Conservation (phyloP, 345 rosid genomes). For the Moringa oleifera region DNA sequence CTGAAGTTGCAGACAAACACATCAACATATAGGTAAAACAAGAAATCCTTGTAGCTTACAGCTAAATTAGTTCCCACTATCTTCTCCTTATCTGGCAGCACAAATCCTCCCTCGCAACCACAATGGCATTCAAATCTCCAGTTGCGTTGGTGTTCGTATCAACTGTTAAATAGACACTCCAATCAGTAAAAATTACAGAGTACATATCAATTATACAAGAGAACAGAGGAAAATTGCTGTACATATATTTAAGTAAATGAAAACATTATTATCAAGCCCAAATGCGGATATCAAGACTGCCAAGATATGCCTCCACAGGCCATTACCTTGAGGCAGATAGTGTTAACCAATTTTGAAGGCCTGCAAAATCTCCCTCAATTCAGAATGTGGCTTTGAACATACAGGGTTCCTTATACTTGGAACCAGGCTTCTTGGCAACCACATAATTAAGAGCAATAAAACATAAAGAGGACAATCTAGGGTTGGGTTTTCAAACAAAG, state of each 20-base stretch:
- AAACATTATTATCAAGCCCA: constrained; percentile 21
- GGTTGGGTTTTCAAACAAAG: background rate
- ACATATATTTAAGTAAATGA: constrained; percentile 2
- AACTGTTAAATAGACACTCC: constrained; percentile 16
- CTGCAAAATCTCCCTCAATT: constrained; percentile 18
- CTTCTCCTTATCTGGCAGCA: constrained; percentile 14
- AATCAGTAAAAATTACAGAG: background rate
- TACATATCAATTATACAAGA: background rate
- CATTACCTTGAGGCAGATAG: constrained; percentile 26
- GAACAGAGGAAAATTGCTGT: background rate
- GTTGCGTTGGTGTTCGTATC: background rate
- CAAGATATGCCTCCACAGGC: constrained; percentile 21
- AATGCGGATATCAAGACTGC: constrained; percentile 20
- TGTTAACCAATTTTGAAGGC: constrained; percentile 21
- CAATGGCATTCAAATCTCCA: background rate
- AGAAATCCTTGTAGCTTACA: constrained; percentile 15
- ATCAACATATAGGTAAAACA: too few relatives aligned
- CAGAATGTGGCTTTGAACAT: constrained; percentile 11
- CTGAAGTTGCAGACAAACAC: too few relatives aligned
- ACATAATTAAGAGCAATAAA: constrained; percentile 5
- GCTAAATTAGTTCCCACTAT: constrained; percentile 20
- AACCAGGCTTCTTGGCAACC: constrained; percentile 17
- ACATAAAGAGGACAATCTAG: constrained; percentile 4
- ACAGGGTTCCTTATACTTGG: constrained; percentile 14
- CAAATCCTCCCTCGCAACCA: background rate